These are phyloP conservation scores for Amphirosellinia nigrospora DNA, from an alignment of 495 filamentous ascomycete species.

Conservation along the genomic window DNA sequence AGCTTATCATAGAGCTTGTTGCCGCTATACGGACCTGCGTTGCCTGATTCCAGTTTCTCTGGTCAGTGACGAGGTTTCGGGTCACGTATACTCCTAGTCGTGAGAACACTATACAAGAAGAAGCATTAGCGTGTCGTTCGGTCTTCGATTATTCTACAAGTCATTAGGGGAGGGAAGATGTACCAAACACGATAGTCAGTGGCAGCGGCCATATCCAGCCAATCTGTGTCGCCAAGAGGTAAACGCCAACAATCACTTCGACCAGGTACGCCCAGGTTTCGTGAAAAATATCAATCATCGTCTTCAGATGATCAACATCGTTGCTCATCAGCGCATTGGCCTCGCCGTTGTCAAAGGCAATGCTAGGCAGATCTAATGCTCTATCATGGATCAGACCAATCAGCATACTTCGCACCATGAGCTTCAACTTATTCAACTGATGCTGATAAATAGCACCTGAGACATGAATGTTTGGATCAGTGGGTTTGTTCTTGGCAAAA, in stretches of 20 bases:
- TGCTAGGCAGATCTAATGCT: slow-evolving; percentile 51
- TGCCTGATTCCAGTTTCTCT: slow-evolving; percentile 58
- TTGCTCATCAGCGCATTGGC: slow-evolving; percentile 68
- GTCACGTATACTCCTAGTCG: slow-evolving; percentile 50
- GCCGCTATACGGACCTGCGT: slow-evolving; percentile 59
- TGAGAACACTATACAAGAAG: slow-evolving; percentile 45
- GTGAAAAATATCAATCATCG: slow-evolving; percentile 43
- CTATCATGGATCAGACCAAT: slow-evolving; percentile 65
- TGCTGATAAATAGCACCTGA: too few relatives aligned
- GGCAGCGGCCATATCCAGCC: slow-evolving; percentile 62
- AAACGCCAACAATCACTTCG: slow-evolving; percentile 65
- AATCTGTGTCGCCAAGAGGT: slow-evolving; percentile 62
- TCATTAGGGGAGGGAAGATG: too few relatives aligned
- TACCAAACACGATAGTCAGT: slow-evolving; percentile 60
- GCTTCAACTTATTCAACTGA: slow-evolving; percentile 57
- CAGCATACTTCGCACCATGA: slow-evolving; percentile 64
- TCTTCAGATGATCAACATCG: slow-evolving; percentile 42
- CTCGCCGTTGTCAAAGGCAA: slow-evolving; percentile 55
- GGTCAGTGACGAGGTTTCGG: slow-evolving; percentile 55
- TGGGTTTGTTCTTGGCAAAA: too few relatives aligned
- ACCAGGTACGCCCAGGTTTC: slow-evolving; percentile 58
- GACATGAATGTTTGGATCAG: too few relatives aligned
- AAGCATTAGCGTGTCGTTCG: too few relatives aligned
- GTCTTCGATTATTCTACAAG: too few relatives aligned
- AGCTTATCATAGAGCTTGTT: slow-evolving; percentile 58